Conservation (phyloP, 2,329 filamentous ascomycete genomes). For the Nemania sp. region DNA sequence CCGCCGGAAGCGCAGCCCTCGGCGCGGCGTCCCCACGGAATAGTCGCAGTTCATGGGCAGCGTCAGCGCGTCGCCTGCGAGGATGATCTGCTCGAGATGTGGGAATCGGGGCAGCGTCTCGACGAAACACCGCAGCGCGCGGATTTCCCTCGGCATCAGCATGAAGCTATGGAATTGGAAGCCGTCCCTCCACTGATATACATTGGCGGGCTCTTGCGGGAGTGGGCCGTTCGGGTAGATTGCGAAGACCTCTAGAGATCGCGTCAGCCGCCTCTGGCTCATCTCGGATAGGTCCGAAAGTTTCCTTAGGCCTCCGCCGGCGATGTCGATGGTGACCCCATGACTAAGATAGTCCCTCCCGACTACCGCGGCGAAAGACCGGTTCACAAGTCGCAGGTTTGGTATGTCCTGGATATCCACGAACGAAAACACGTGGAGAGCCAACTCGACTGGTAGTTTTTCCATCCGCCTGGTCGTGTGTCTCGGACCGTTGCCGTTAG, state of each 20-base stretch:
- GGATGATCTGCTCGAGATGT: not conserved
- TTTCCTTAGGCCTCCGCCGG: too few relatives aligned
- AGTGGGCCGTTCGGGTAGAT: not conserved
- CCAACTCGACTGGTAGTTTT: not conserved
- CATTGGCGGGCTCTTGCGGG: too few relatives aligned
- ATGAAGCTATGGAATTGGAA: too few relatives aligned
- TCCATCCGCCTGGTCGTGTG: not conserved
- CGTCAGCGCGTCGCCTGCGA: not conserved
- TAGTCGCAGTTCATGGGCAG: not conserved
- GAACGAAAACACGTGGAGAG: not conserved
- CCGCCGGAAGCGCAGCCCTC: not conserved
- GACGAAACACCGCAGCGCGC: not conserved
- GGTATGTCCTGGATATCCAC: not conserved
- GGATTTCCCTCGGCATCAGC: too few relatives aligned
- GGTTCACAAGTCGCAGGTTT: not conserved
- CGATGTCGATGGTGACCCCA: too few relatives aligned
- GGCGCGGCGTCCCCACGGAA: not conserved
- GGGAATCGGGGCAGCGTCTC: not conserved
- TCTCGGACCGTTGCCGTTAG: too few relatives aligned
- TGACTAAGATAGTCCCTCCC: too few relatives aligned
- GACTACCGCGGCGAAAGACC: not conserved
- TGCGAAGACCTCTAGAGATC: not conserved
- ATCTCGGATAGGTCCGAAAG: too few relatives aligned
- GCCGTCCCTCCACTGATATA: not conserved
- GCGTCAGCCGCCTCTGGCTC: too few relatives aligned